phyloP scores from a whole-genome alignment of 306 rosid genomes.

The Gastrolobium villosum region DNA sequence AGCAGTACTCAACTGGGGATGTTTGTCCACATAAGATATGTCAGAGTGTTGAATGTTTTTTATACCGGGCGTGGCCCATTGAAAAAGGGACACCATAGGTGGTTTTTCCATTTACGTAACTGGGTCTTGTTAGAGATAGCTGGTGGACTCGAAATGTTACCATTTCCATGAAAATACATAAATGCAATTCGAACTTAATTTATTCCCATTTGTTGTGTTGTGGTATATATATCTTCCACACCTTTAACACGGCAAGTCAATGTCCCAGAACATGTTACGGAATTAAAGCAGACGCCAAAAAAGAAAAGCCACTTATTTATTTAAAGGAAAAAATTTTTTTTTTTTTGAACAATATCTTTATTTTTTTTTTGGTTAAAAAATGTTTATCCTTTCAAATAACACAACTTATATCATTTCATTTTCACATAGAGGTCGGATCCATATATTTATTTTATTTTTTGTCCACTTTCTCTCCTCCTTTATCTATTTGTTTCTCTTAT shows the following conservation, averaged over 20 bases:
- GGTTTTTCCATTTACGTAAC: slow-evolving; percentile 12
- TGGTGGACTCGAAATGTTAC: slow-evolving; percentile 26
- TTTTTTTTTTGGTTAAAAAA: too few relatives aligned
- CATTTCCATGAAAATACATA: slow-evolving; percentile 14
- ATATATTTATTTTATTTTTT: too few relatives aligned
- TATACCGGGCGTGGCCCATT: not conserved
- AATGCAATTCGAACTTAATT: slow-evolving; percentile 11
- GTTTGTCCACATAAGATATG: slow-evolving; percentile 24
- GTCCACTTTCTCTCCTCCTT: too few relatives aligned
- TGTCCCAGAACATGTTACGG: slow-evolving; percentile 11
- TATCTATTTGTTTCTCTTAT: too few relatives aligned
- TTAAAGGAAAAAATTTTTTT: too few relatives aligned
- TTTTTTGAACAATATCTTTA: too few relatives aligned
- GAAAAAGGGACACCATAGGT: not conserved
- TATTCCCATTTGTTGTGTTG: not conserved
- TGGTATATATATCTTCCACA: not conserved
- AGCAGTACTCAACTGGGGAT: not conserved
- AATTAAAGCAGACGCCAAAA: not conserved
- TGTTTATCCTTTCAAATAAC: too few relatives aligned
- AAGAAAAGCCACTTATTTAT: not conserved
- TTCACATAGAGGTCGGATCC: too few relatives aligned
- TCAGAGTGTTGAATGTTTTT: not conserved
- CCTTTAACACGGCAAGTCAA: slow-evolving; percentile 41
- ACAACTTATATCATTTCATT: too few relatives aligned
- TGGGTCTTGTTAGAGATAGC: not conserved